These are phyloP conservation scores for Alternaria sp. DNA, from an alignment of 2,329 filamentous ascomycete genomes.

Conservation along the genomic window DNA sequence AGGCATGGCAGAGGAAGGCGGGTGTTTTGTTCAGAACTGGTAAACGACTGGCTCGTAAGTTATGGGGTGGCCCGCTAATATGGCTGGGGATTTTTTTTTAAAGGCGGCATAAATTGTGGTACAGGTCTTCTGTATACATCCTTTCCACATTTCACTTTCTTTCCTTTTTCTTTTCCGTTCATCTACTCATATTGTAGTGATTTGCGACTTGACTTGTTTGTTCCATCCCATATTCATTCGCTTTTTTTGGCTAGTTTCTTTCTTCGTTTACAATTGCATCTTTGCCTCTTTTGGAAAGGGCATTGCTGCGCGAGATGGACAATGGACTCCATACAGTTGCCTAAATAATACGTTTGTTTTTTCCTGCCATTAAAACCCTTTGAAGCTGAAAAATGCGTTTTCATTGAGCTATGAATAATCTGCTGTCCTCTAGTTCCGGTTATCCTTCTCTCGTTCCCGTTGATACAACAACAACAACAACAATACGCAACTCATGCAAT, in stretches of 20 bases:
- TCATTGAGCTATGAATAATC: conserved; percentile 17
- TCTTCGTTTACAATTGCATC: conserved; percentile 4
- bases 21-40: not conserved
- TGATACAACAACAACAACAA: conserved; percentile 18
- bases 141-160: not conserved
- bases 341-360: not conserved
- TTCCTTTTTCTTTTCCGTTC: not conserved
- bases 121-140: not conserved
- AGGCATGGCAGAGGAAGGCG: not conserved
- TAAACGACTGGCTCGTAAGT: not conserved
- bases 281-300: not conserved
- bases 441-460: not conserved
- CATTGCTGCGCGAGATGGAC: not conserved
- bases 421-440: conserved; percentile 8
- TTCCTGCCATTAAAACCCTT: too few relatives aligned
- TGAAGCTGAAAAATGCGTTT: conserved; percentile 9
- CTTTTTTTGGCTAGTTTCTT: not conserved
- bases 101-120: not conserved
- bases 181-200: conserved; percentile 10
- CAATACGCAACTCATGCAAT: conserved; percentile 11
- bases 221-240: conserved; percentile 3
- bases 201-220: conserved; percentile 6
- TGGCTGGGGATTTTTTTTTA: too few relatives aligned
- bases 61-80: not conserved
- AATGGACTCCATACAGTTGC: not conserved